A percentile compares a stretch with the other conserved stretches of the same genome.
These are phyloP conservation scores for Begonia fuchsioides DNA, from an alignment of 306 rosid genomes.

Conservation along the genomic window DNA sequence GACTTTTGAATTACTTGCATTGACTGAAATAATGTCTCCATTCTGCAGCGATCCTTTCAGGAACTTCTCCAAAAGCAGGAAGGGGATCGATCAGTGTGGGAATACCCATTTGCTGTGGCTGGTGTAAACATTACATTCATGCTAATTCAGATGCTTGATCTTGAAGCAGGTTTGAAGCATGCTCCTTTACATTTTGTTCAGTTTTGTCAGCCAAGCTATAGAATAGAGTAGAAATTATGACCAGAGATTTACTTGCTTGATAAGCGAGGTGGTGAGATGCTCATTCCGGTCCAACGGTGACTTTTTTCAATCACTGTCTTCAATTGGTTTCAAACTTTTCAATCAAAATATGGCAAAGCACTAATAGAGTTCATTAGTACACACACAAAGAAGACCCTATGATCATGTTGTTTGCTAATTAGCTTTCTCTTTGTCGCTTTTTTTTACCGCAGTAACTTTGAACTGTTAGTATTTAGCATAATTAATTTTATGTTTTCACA, in stretches of 20 bases:
- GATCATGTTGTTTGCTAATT: neutral
- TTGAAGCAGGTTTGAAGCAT: slow-evolving; percentile 70
- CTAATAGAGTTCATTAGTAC: too few relatives aligned
- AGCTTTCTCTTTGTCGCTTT: neutral
- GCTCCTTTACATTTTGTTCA: neutral
- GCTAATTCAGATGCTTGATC: slow-evolving; percentile 98
- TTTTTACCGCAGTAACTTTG: neutral
- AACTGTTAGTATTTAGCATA: too few relatives aligned
- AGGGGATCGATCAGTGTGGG: slow-evolving; percentile 98
- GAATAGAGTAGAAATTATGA: too few relatives aligned
- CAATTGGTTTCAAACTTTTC: too few relatives aligned
- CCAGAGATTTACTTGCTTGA: too few relatives aligned
- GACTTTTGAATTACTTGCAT: too few relatives aligned
- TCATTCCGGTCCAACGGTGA: too few relatives aligned
- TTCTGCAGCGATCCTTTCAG: slow-evolving; percentile 78
- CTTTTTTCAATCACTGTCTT: too few relatives aligned
- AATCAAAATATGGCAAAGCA: too few relatives aligned
- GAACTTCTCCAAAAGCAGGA: slow-evolving; percentile 91
- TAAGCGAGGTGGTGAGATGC: too few relatives aligned
- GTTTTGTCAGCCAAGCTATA: too few relatives aligned
- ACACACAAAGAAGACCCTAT: neutral
- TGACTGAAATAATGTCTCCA: too few relatives aligned
- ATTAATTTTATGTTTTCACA: slow-evolving; percentile 10
- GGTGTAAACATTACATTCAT: slow-evolving; percentile 97
- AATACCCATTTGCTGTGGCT: slow-evolving; percentile 98